These are phyloP conservation scores for Aspergillus funiculosus DNA, from an alignment of 495 filamentous ascomycete genomes.

Conservation along the genomic window DNA sequence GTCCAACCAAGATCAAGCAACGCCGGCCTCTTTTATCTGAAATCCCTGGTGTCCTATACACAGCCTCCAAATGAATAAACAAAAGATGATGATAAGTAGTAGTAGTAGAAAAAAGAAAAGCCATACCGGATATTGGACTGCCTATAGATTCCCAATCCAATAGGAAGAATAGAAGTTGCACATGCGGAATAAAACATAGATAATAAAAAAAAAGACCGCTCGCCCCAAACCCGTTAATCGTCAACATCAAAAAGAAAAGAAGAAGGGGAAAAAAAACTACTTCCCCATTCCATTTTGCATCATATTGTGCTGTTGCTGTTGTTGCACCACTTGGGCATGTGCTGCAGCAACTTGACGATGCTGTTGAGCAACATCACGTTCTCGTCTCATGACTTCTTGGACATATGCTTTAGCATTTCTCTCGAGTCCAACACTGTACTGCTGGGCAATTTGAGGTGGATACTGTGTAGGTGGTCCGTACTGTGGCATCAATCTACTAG, in stretches of 20 bases:
- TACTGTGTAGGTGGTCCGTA: slow-evolving; percentile 41
- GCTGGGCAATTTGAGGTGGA: slow-evolving; percentile 38
- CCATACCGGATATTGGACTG: not conserved
- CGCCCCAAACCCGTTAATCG: slow-evolving; percentile 6
- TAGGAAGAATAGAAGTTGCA: not conserved
- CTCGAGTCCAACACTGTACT: slow-evolving; percentile 34
- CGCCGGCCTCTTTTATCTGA: slow-evolving; percentile 23
- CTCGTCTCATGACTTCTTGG: slow-evolving; percentile 42
- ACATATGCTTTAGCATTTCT: slow-evolving; percentile 41
- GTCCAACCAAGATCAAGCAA: slow-evolving; percentile 14
- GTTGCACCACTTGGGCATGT: slow-evolving; percentile 37
- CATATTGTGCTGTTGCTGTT: slow-evolving; percentile 45
- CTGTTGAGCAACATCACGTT: slow-evolving; percentile 36
- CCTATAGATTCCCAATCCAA: not conserved
- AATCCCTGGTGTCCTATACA: slow-evolving; percentile 18
- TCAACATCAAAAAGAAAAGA: slow-evolving; percentile 5
- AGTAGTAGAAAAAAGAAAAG: slow-evolving; percentile 6
- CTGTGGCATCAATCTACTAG: slow-evolving; percentile 32
- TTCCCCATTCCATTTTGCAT: slow-evolving; percentile 45
- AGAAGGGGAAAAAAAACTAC: slow-evolving; percentile 18
- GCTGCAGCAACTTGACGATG: slow-evolving; percentile 26
- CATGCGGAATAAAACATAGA: slow-evolving; percentile 1
- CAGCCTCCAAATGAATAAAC: slow-evolving; percentile 21
- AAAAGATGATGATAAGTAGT: slow-evolving; percentile 12
- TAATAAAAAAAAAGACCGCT: slow-evolving; percentile 8